A percentile compares a stretch with the other conserved stretches of the same genome.
phyloP scores from a whole-genome alignment of 2,329 filamentous ascomycete genomes.

The Zymoseptoria passerinii region DNA sequence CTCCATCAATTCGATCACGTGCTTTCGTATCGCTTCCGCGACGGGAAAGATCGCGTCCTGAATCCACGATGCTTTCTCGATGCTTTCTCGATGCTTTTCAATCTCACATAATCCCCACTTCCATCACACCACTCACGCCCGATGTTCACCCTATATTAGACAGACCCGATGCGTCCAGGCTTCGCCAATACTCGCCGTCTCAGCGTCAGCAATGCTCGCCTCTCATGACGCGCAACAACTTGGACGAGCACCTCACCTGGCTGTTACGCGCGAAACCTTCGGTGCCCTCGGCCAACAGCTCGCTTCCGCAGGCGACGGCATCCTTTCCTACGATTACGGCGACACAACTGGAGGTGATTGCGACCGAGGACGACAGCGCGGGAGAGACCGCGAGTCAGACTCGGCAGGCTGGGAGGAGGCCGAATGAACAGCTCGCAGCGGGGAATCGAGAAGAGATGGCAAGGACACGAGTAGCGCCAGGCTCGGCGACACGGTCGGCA shows the following conservation, averaged over 20 bases:
- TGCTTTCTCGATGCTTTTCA: neutral
- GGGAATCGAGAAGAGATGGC: constrained; percentile 33
- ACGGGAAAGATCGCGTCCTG: too few relatives aligned
- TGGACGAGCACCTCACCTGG: constrained; percentile 42
- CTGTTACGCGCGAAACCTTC: constrained; percentile 39
- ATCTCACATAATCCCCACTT: neutral
- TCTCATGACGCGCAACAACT: constrained; percentile 42
- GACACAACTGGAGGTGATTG: constrained; percentile 4
- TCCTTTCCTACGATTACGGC: constrained; percentile 7
- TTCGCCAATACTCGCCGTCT: neutral
- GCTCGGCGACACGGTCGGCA: constrained; percentile 32
- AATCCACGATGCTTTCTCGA: neutral
- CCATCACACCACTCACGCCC: neutral
- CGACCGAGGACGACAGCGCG: neutral
- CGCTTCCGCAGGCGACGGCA: constrained; percentile 16
- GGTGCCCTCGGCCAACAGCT: constrained; percentile 26
- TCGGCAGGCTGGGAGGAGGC: neutral
- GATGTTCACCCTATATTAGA: neutral
- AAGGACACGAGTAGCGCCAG: constrained; percentile 36
- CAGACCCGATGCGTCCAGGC: neutral
- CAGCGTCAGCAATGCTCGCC: constrained; percentile 18
- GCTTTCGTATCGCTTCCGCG: neutral
- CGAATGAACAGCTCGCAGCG: constrained; percentile 1
- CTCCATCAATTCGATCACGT: neutral
- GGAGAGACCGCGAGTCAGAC: constrained; percentile 1